These are phyloP conservation scores for Venturia aucupariae DNA, from an alignment of 2,329 filamentous ascomycete species.

Conservation along the genomic window DNA sequence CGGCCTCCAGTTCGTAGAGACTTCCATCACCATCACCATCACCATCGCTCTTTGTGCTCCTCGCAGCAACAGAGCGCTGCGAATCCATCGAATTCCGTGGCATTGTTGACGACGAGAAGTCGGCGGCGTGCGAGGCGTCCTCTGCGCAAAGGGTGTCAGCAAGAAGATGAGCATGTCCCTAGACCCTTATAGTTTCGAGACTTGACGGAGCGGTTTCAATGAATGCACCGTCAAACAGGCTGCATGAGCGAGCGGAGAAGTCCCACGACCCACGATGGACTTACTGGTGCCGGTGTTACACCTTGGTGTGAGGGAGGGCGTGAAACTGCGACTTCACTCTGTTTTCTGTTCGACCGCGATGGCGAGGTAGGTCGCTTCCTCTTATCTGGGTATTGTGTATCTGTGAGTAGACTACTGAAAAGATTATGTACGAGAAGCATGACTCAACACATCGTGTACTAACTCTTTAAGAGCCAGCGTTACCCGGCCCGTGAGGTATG, in stretches of 20 bases:
- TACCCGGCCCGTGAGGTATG: neutral
- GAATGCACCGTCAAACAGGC: neutral
- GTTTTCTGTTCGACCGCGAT: neutral
- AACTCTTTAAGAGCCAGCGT: neutral
- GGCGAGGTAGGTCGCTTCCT: neutral
- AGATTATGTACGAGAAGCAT: neutral
- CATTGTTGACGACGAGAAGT: neutral
- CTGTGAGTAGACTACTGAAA: neutral
- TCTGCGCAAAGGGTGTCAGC: neutral
- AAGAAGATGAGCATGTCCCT: neutral
- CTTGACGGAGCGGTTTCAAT: constrained; percentile 7
- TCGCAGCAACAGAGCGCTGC: neutral
- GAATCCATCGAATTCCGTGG: neutral
- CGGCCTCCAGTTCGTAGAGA: neutral
- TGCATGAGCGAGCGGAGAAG: constrained; percentile 5
- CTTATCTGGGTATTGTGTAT: neutral
- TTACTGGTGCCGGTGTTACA: neutral
- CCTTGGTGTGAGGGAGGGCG: constrained; percentile 2
- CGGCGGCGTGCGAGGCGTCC: neutral
- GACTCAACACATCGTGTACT: neutral
- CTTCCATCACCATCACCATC: neutral
- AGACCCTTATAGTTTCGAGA: constrained; percentile 8
- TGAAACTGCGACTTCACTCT: neutral
- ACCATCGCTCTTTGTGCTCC: neutral
- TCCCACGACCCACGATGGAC: neutral